A percentile compares a stretch with the other conserved stretches of the same genome.
These are phyloP conservation scores for Bothriochloa decipiens DNA, from an alignment of 176 grass and related monocot species.

Conservation along the genomic window DNA sequence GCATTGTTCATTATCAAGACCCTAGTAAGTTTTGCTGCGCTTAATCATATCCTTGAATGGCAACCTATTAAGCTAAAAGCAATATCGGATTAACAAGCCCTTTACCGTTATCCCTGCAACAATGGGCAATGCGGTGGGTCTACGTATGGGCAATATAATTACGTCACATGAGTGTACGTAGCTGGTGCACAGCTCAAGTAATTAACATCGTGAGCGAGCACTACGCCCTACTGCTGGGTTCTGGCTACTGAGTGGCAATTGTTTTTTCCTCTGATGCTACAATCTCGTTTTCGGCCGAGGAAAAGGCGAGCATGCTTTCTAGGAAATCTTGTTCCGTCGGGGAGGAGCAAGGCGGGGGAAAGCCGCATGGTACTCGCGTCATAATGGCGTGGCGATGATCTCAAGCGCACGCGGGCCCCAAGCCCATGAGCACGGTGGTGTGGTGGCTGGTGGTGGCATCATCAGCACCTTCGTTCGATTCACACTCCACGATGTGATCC, in stretches of 20 bases:
- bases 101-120: background rate
- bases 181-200: slow-evolving; percentile 47
- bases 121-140: background rate
- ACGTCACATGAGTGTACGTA: background rate
- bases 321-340: slow-evolving; percentile 50
- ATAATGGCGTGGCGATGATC: slow-evolving; percentile 58
- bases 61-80: background rate
- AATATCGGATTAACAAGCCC: background rate
- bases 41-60: background rate
- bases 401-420: slow-evolving; percentile 34
- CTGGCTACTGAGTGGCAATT: background rate
- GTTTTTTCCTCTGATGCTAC: slow-evolving; percentile 5
- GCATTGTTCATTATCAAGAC: too few species aligned
- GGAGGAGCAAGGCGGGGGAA: slow-evolving; percentile 25
- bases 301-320: slow-evolving; percentile 55
- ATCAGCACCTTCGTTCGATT: slow-evolving; percentile 5
- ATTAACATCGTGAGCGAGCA: background rate
- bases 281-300: background rate
- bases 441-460: slow-evolving; percentile 39
- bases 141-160: slow-evolving; percentile 27
- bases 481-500: slow-evolving; percentile 26
- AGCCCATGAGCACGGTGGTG: background rate
- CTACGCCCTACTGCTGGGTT: background rate
- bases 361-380: slow-evolving; percentile 42
- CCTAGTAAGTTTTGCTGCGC: too few species aligned